Evolutionary conservation across 2,329 filamentous ascomycete species (phyloP), one percentile per base, ranked within the genome.

Genomic region (Neonectria faginata): DNA sequence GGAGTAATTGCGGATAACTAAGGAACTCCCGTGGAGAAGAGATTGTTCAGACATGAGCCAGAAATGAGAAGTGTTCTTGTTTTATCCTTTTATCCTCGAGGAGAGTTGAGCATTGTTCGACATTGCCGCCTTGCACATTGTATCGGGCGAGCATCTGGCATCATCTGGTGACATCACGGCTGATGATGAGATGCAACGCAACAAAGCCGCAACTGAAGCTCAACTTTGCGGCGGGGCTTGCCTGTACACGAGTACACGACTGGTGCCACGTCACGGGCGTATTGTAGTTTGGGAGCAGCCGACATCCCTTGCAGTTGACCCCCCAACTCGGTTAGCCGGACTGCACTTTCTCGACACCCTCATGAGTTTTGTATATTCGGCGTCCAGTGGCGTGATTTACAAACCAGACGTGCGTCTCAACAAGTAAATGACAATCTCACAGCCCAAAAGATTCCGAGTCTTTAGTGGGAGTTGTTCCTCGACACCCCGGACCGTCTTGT

Each of bases 311-410:
- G 29, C 14, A n/a, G n/a, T 9, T 20, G 10, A 31, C 10, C 27
- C 48, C 48, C 47, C 29, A 29, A 33, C 48, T 20, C n/a, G 10
- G 5, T 9, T 12, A 33, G 27, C 48, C 48, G 10, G 14, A 14
- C 11, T 51, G 48, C 48, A 51, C 48, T 33, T 33, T 33, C n/a
- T 33, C 48, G 29, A 51, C 48, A 51, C 48, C 48, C 27, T 51
- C 44, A 48, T 29, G 29, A 33, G 48, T 33, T 33, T 33, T 33
- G 48, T 20, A 20, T 16, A 20, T 51, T 8, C 22, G 48, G 11
- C 29, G 6, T 20, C 10, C 10, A 8, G 9, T 33, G n/a, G 11
- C 48, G 48, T 51, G 29, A 33, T 36, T 33, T 36, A 11, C 27
- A 51, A 20, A 18, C 18, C n/a, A 51, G 5, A 14, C 7, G 29